Base-by-base conservation (phyloP, 768 basidiomycete species). In the Leccinum sublutescens region DNA sequence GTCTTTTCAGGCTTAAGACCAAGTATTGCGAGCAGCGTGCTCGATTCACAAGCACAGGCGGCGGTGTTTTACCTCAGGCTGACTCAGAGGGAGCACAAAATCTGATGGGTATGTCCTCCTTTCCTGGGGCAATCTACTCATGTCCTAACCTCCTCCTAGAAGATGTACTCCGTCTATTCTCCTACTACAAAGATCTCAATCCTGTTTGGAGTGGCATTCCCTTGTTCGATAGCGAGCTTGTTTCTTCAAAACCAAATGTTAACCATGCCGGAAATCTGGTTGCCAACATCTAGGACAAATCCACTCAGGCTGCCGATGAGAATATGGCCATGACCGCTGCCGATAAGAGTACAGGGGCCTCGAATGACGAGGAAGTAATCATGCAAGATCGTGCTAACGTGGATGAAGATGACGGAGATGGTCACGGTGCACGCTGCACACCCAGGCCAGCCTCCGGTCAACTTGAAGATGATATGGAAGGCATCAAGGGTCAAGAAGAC, bases 141-240 rank as follows among this genome's bases (percentile, higher is more conserved):
- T 21, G 9, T 33, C 11, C 25, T 27, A 27, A 27, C 25, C 25
- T 5, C 25, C 25, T 27, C 25, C 25, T 17, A 50, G 48, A 50
- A 25, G 25, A 12, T 48, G 51, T 56, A 10, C 5, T 43, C 15
- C 6, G n/a, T 10, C 7, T 10, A 14, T 60, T 60, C 17, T 45
- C 54, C 5, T 47, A 60, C 29, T 60, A 56, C 12, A n/a, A 38
- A 23, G 45, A 49, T 3, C 54, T 60, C 11, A 3, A 60, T 19
- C 12, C 19, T 1, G 52, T 56, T 15, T 53, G 59, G 55, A 34
- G 36, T 4, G 33, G 50, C 6, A 60, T 60, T 7, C 55, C 55
- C 0, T 55, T 12, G 0, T 55, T 55, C 5, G 6, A 55, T 14
- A 55, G 47, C 17, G 7, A 55, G 29, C 54, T 55, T 1, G 3